These are phyloP conservation scores for Pezizomycotina sp. DNA, from an alignment of 2,329 filamentous ascomycete species.

Conservation along the genomic window DNA sequence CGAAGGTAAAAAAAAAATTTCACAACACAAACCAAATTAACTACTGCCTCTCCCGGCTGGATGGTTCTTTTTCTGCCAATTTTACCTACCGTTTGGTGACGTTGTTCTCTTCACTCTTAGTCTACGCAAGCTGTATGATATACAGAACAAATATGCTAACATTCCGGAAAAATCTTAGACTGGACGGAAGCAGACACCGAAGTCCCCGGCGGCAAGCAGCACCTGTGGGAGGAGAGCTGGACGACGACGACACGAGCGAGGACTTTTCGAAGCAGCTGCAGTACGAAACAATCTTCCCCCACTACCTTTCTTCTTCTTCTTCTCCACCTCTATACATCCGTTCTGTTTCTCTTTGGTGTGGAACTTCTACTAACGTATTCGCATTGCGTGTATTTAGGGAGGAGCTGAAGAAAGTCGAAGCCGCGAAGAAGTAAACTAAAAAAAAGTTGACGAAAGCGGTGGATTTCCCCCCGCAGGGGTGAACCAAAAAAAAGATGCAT, in stretches of 20 bases:
- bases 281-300: slow-evolving; percentile 45
- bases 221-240: slow-evolving; percentile 99
- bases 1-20: no score
- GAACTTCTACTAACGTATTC: slow-evolving; percentile 8
- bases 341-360: not conserved
- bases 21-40: no score
- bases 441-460: not conserved
- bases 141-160: slow-evolving; percentile 1
- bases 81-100: no score
- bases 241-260: slow-evolving; percentile 92
- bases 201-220: slow-evolving; percentile 54
- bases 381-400: slow-evolving; percentile 40
- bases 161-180: slow-evolving; percentile 38
- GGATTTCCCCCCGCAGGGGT: no score
- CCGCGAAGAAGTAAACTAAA: slow-evolving; percentile 41
- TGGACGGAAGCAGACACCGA: slow-evolving; percentile 88
- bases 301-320: slow-evolving; percentile 8
- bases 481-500: no score
- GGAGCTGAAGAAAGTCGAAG: slow-evolving; percentile 86
- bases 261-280: slow-evolving; percentile 91
- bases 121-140: not conserved
- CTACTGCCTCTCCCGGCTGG: not conserved
- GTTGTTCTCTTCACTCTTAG: slow-evolving; percentile 20
- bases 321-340: slow-evolving; percentile 3
- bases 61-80: no score